A percentile compares a stretch with the other conserved stretches of the same genome.
Conservation (phyloP, 352 stramenopile genomes). For the Phytopythium kandeliae region DNA sequence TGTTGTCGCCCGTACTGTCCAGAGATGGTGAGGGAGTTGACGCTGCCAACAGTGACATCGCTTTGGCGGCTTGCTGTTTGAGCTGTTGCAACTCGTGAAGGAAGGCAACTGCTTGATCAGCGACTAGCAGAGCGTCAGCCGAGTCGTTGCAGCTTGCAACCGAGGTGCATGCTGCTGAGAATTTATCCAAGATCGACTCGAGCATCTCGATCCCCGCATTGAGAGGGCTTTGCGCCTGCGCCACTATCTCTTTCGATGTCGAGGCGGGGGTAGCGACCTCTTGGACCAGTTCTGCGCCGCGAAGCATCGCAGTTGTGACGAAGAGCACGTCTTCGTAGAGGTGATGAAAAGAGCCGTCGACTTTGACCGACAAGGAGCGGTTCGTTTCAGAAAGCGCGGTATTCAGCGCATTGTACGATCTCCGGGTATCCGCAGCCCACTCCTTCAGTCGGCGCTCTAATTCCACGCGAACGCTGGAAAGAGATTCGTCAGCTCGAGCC, state of each 20-base stretch:
- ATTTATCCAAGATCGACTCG: constrained; percentile 26
- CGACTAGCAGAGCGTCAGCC: constrained; percentile 19
- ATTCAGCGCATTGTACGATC: constrained; percentile 23
- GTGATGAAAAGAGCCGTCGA: constrained; percentile 22
- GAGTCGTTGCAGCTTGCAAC: constrained; percentile 9
- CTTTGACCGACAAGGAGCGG: constrained; percentile 16
- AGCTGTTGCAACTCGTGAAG: constrained; percentile 41
- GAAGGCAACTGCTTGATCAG: constrained; percentile 32
- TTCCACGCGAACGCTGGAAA: constrained; percentile 36
- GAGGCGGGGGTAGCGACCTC: neutral
- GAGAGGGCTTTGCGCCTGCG: constrained; percentile 10
- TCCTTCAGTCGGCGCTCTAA: constrained; percentile 38
- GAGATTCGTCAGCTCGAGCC: constrained; percentile 29
- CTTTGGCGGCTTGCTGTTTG: constrained; percentile 40
- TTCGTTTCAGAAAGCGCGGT: constrained; percentile 14
- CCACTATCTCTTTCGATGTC: neutral
- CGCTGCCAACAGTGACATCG: constrained; percentile 5
- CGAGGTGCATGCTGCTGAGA: constrained; percentile 19
- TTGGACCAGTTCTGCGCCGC: constrained; percentile 28
- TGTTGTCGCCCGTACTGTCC: constrained; percentile 11
- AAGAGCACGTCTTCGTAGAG: constrained; percentile 48
- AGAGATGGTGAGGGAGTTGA: neutral
- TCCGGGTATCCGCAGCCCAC: constrained; percentile 25
- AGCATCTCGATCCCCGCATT: constrained; percentile 37
- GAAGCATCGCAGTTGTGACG: constrained; percentile 40